Conservation (phyloP, 2,329 filamentous ascomycete genomes). For the Calonectria ilicicola region DNA sequence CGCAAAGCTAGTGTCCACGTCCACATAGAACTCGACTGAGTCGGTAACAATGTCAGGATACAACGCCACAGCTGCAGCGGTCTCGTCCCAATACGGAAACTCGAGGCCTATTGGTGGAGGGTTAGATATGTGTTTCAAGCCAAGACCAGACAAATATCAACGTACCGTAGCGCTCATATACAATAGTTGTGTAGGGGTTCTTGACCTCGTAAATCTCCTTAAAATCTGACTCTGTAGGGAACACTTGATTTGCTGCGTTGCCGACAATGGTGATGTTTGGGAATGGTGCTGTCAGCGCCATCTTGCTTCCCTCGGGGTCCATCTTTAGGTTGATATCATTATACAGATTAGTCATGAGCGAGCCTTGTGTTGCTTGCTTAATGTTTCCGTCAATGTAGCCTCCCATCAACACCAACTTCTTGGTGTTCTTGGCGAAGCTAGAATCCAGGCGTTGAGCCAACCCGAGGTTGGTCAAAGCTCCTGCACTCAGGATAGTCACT, state of each 20-base stretch:
- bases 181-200: not conserved
- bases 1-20: not conserved
- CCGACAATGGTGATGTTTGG: not conserved
- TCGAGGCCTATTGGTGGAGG: not conserved
- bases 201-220: not conserved
- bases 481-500: not conserved
- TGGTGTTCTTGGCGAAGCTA: not conserved
- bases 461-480: not conserved
- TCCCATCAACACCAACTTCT: not conserved
- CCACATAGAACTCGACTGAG: not conserved
- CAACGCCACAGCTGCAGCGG: not conserved
- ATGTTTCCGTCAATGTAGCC: not conserved
- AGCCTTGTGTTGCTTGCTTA: not conserved
- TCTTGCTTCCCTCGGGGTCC: not conserved
- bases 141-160: not conserved
- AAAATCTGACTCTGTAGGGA: not conserved
- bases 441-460: not conserved
- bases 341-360: not conserved
- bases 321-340: conserved; percentile 4
- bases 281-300: not conserved
- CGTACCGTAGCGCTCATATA: not conserved
- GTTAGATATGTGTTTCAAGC: not conserved
- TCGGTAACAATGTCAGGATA: not conserved
- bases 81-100: not conserved
- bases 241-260: not conserved